Conservation (phyloP, 495 filamentous ascomycete genomes). For the Daldinia vernicosa region DNA sequence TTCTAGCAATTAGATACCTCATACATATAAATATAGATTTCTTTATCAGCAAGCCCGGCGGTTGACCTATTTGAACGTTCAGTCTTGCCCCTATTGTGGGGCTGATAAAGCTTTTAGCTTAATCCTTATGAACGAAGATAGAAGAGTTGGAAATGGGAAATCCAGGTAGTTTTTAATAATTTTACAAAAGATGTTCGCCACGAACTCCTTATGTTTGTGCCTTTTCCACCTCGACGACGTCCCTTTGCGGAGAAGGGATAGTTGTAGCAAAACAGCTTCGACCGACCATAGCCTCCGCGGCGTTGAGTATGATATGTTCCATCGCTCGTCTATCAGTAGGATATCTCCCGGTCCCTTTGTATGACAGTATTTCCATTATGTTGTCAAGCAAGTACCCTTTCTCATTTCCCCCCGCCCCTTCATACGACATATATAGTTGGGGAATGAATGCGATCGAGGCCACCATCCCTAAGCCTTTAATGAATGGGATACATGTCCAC, state of each 20-base stretch:
- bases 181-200: neutral
- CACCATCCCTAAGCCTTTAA: constrained; percentile 11
- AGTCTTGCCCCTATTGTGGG: no score
- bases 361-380: constrained; percentile 1
- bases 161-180: neutral
- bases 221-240: neutral
- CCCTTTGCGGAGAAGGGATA: neutral
- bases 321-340: neutral
- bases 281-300: constrained; percentile 20
- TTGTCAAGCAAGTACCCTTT: constrained; percentile 24
- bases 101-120: no score
- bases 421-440: constrained; percentile 19
- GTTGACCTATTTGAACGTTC: no score
- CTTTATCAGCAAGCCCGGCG: neutral
- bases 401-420: constrained; percentile 20
- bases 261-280: neutral
- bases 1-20: neutral
- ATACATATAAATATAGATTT: neutral
- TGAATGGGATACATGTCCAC: constrained; percentile 33
- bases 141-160: no score
- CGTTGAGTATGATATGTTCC: constrained; percentile 10
- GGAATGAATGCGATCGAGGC: neutral
- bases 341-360: constrained; percentile 15
- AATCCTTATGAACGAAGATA: no score
- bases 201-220: neutral